phyloP scores from a whole-genome alignment of 305 asterid genomes.

The Andrographis paniculata region DNA sequence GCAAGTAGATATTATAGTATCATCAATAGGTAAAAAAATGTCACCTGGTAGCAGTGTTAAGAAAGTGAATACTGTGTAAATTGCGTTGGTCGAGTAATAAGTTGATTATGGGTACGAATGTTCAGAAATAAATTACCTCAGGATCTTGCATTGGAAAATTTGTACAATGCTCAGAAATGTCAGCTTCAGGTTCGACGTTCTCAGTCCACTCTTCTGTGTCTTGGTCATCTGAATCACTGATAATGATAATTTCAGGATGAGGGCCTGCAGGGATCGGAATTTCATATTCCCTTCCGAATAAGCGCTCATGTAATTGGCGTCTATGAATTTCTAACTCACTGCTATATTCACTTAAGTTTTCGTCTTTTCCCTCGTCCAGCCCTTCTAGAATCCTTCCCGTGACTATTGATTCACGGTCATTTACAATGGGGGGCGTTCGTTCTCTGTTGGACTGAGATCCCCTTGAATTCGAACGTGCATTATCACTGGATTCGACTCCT shows the following conservation, averaged over 20 bases:
- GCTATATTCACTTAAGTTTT: slow-evolving; percentile 51
- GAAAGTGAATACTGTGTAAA: slow-evolving; percentile 9
- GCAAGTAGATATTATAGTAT: slow-evolving; percentile 15
- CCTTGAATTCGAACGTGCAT: slow-evolving; percentile 31
- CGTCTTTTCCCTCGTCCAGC: too few species aligned
- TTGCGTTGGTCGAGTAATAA: slow-evolving; percentile 15
- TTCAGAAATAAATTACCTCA: slow-evolving; percentile 34
- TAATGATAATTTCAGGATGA: slow-evolving; percentile 40
- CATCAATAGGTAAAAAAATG: slow-evolving; percentile 13
- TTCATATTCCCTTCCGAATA: slow-evolving; percentile 18
- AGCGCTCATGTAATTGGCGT: slow-evolving; percentile 27
- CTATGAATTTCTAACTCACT: slow-evolving; percentile 51
- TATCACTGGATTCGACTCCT: slow-evolving; percentile 21
- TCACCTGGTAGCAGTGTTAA: slow-evolving; percentile 16
- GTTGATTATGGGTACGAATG: slow-evolving; percentile 9
- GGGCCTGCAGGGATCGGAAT: slow-evolving; percentile 25
- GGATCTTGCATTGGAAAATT: slow-evolving; percentile 36
- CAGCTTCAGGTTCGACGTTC: slow-evolving; percentile 15
- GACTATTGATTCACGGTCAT: slow-evolving; percentile 51
- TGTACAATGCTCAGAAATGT: too few species aligned
- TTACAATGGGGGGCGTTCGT: slow-evolving; percentile 20
- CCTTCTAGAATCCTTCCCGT: too few species aligned
- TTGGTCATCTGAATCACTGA: slow-evolving; percentile 81
- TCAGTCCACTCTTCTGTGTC: slow-evolving; percentile 28
- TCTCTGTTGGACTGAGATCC: slow-evolving; percentile 30